Evolutionary conservation across 805 yeast genomes (phyloP).

Genomic region (Ogataea philodendri): DNA sequence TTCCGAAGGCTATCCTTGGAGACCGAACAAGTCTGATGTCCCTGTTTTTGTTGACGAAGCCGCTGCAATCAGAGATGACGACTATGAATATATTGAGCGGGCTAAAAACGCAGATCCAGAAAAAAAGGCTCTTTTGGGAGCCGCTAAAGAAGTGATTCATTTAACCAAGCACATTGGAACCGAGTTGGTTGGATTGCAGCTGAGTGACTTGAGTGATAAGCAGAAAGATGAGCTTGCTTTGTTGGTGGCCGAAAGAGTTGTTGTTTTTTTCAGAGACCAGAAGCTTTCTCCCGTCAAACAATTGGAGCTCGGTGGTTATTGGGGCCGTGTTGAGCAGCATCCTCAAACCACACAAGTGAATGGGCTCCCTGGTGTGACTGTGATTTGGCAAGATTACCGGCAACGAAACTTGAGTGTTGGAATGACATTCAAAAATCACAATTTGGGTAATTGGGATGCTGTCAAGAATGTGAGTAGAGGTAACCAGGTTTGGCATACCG

Average conservation of each 20-base stretch:
- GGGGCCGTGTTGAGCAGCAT: conserved; percentile 43
- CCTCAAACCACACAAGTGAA: conserved; percentile 36
- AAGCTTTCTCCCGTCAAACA: conserved; percentile 44
- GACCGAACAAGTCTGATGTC: conserved; percentile 34
- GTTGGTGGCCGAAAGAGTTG: conserved; percentile 46
- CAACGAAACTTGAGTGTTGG: conserved; percentile 25
- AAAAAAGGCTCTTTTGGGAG: conserved; percentile 41
- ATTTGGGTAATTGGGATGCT: conserved; percentile 22
- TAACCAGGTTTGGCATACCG: conserved; percentile 49
- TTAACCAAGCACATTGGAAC: conserved; percentile 49
- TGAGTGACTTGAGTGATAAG: conserved; percentile 40
- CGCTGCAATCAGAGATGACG: conserved; percentile 35
- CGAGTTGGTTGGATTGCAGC: conserved; percentile 49
- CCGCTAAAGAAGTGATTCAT: conserved; percentile 41
- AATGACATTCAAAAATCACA: conserved; percentile 23
- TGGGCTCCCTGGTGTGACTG: conserved; percentile 38
- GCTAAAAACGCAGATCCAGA: conserved; percentile 40
- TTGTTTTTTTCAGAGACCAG: conserved; percentile 50
- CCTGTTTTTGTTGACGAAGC: conserved; percentile 44
- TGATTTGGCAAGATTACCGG: conserved; percentile 42
- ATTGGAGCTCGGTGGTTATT: conserved; percentile 44
- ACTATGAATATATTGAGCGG: conserved; percentile 35
- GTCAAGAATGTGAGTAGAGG: conserved; percentile 14
- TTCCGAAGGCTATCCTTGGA: conserved; percentile 39
- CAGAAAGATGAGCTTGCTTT: conserved; percentile 49